These are phyloP conservation scores for Nicotiana tabacum DNA, from an alignment of 257 asterid species.

Conservation along the genomic window DNA sequence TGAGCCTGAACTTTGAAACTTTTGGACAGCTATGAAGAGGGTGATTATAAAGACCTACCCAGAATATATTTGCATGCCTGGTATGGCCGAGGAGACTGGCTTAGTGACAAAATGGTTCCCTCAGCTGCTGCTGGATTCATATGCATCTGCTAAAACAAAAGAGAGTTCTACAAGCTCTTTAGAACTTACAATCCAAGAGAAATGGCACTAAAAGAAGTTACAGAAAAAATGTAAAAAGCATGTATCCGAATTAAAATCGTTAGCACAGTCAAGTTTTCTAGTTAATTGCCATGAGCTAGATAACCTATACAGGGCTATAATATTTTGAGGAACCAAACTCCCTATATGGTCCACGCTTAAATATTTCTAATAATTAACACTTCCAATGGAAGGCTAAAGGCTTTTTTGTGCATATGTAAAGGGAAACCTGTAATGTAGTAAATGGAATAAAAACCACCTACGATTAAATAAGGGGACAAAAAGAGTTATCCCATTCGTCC, in stretches of 20 bases:
- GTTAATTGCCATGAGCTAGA: not conserved
- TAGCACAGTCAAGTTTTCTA: not conserved
- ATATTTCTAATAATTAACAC: not conserved
- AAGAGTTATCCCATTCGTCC: not conserved
- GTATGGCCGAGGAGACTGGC: slow-evolving; percentile 79
- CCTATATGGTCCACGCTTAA: not conserved
- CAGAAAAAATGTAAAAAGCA: not conserved
- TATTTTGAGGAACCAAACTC: not conserved
- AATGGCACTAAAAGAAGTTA: not conserved
- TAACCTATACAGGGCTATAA: not conserved
- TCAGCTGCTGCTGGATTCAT: slow-evolving; percentile 84
- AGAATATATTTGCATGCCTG: slow-evolving; percentile 79
- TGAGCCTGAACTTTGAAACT: not conserved
- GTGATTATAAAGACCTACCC: slow-evolving; percentile 47
- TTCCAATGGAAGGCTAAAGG: not conserved
- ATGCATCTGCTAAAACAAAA: slow-evolving; percentile 53
- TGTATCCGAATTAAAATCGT: not conserved
- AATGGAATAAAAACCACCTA: not conserved
- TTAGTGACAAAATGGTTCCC: slow-evolving; percentile 65
- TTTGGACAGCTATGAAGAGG: slow-evolving; percentile 6
- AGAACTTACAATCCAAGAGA: not conserved
- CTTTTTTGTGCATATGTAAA: not conserved
- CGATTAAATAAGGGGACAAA: not conserved
- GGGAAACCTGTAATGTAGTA: not conserved
- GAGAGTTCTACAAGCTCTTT: not conserved